phyloP scores from a whole-genome alignment of 2,329 filamentous ascomycete species.

The Aspergillus proliferans region DNA sequence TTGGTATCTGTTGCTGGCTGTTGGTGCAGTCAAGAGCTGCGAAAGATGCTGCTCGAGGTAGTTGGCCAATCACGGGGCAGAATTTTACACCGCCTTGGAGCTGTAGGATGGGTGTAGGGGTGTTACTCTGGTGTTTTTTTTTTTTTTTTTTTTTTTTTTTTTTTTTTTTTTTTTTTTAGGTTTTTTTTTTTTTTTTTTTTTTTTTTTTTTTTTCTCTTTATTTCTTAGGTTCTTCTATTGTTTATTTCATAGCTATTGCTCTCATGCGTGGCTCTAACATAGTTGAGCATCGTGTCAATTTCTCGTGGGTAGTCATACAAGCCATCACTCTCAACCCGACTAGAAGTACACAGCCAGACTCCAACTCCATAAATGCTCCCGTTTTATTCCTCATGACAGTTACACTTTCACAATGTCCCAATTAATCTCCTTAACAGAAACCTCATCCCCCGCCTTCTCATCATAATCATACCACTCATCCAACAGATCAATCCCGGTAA shows the following conservation, averaged over 20 bases:
- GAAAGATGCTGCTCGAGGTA: conserved; percentile 26
- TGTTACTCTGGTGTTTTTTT: neutral
- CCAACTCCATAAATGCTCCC: no score
- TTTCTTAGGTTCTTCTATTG: neutral
- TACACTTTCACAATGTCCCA: conserved; percentile 77
- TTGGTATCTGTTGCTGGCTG: conserved; percentile 7
- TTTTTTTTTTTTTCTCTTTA: neutral
- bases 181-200: neutral
- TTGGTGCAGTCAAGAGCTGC: conserved; percentile 11
- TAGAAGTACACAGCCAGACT: no score
- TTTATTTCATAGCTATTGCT: no score
- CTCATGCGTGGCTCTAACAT: no score
- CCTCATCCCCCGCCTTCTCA: conserved; percentile 85
- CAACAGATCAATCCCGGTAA: conserved; percentile 69
- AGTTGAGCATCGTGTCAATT: no score
- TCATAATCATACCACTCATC: conserved; percentile 99
- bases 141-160: no score
- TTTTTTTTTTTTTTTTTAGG: neutral
- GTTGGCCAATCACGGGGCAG: conserved; percentile 19
- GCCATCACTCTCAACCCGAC: no score
- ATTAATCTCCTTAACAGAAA: conserved; percentile 80
- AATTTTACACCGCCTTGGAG: conserved; percentile 19
- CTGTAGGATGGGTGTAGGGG: neutral
- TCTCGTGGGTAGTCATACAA: no score
- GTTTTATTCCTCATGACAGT: conserved; percentile 12